These are phyloP conservation scores for Phaseolus coccineus DNA, from an alignment of 331 rosid species.

Conservation along the genomic window DNA sequence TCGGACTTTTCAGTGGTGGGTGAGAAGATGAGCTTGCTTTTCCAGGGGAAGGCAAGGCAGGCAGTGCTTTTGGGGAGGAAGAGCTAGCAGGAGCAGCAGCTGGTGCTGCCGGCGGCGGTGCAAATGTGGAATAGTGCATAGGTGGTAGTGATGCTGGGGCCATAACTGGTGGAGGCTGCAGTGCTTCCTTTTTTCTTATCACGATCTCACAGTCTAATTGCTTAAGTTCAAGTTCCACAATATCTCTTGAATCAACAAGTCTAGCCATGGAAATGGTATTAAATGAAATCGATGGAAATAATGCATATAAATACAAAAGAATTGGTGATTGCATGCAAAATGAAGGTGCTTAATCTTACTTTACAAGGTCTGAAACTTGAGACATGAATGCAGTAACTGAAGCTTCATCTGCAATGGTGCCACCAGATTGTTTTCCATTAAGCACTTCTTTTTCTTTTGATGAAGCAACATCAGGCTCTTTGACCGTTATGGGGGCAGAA, in stretches of 20 bases:
- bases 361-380: slow-evolving; percentile 90
- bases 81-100: slow-evolving; percentile 51
- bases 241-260: slow-evolving; percentile 96
- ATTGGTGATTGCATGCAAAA: slow-evolving; percentile 4
- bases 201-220: slow-evolving; percentile 76
- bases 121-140: slow-evolving; percentile 39
- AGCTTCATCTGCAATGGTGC: slow-evolving; percentile 53
- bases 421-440: slow-evolving; percentile 40
- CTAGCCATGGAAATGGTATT: slow-evolving; percentile 56
- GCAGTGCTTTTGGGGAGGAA: slow-evolving; percentile 52
- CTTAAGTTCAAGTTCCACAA: slow-evolving; percentile 81
- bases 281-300: slow-evolving; percentile 5
- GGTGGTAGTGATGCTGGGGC: slow-evolving; percentile 34
- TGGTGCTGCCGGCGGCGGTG: slow-evolving; percentile 45
- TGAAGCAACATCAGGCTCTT: slow-evolving; percentile 51
- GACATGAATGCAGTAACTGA: slow-evolving; percentile 70
- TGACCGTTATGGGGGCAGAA: slow-evolving; percentile 58
- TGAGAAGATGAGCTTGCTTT: slow-evolving; percentile 63
- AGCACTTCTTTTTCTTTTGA: slow-evolving; percentile 51
- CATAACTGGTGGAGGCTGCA: slow-evolving; percentile 59
- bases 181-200: slow-evolving; percentile 84
- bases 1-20: slow-evolving; percentile 82
- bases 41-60: slow-evolving; percentile 66
- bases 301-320: neutral
- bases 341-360: slow-evolving; percentile 58